Evolutionary conservation across 768 basidiomycete genomes (phyloP).

Genomic region (Sarcomyxa edulis): DNA sequence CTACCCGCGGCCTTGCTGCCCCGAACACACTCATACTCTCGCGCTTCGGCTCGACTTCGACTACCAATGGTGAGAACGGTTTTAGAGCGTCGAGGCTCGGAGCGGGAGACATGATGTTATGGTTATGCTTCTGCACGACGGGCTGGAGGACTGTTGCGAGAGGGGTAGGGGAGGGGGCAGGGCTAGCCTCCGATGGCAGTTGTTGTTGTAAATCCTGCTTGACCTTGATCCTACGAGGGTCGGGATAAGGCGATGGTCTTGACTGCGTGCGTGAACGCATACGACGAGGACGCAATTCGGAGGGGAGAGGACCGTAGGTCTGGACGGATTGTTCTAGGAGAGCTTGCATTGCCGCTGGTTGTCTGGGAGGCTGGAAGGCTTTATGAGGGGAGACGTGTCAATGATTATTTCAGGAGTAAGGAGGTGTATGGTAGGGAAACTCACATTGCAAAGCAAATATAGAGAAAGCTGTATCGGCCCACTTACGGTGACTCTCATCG

Average conservation of each 20-base stretch:
- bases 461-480: constrained; percentile 72
- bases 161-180: too few species aligned
- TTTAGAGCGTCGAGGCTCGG: constrained; percentile 36
- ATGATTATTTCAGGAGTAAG: constrained; percentile 2
- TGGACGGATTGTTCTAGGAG: constrained; percentile 68
- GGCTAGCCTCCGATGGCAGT: too few species aligned
- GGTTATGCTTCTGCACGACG: constrained; percentile 36
- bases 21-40: constrained; percentile 28
- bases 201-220: too few species aligned
- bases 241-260: constrained; percentile 69
- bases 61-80: constrained; percentile 34
- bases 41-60: constrained; percentile 32
- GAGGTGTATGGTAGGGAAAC: constrained; percentile 23
- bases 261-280: constrained; percentile 65
- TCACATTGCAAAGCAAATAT: constrained; percentile 68
- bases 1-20: constrained; percentile 43
- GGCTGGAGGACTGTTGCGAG: constrained; percentile 35
- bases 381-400: constrained; percentile 4
- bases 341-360: constrained; percentile 65
- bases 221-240: constrained; percentile 37
- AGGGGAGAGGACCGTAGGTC: constrained; percentile 69
- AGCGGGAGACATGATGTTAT: constrained; percentile 29
- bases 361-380: constrained; percentile 70
- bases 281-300: constrained; percentile 59
- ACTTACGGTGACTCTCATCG: constrained; percentile 56